Percentiles rank a stretch among this genome's conserved stretches.
phyloP scores from a whole-genome alignment of 148 eudicot genomes.

The Camellia sinensis region DNA sequence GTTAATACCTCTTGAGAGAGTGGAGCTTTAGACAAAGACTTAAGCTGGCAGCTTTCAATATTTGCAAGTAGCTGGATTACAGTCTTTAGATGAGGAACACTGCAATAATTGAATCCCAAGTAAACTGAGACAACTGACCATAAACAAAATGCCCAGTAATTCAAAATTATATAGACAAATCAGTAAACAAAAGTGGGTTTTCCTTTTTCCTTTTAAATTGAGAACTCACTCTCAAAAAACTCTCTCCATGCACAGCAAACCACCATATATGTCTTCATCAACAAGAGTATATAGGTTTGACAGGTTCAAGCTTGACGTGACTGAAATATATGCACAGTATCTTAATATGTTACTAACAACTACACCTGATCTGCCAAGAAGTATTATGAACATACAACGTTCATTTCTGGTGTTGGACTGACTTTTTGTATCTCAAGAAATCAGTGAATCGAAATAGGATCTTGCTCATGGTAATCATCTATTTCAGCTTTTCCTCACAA shows the following conservation, averaged over 20 bases:
- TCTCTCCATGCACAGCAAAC: background rate
- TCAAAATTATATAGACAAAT: background rate
- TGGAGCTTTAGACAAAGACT: conserved; percentile 45
- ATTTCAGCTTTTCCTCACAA: background rate
- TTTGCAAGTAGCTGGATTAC: conserved; percentile 67
- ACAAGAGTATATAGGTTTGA: background rate
- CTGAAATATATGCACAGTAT: background rate
- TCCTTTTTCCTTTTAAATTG: background rate
- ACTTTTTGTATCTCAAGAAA: background rate
- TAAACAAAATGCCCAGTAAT: background rate
- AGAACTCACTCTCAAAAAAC: background rate
- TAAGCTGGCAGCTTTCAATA: conserved; percentile 79
- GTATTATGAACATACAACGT: background rate
- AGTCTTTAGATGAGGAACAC: conserved; percentile 79
- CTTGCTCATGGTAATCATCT: background rate
- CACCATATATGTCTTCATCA: background rate
- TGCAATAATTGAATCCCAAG: conserved; percentile 29
- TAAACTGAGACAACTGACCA: background rate
- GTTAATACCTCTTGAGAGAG: conserved; percentile 43
- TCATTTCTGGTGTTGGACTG: background rate
- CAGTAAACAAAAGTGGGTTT: background rate
- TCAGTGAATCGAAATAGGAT: background rate
- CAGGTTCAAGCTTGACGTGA: background rate
- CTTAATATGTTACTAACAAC: background rate
- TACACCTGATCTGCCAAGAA: background rate